Evolutionary conservation across 352 stramenopile genomes (phyloP), one percentile per base, ranked within the genome.

Genomic region (Pythium dissimile): DNA sequence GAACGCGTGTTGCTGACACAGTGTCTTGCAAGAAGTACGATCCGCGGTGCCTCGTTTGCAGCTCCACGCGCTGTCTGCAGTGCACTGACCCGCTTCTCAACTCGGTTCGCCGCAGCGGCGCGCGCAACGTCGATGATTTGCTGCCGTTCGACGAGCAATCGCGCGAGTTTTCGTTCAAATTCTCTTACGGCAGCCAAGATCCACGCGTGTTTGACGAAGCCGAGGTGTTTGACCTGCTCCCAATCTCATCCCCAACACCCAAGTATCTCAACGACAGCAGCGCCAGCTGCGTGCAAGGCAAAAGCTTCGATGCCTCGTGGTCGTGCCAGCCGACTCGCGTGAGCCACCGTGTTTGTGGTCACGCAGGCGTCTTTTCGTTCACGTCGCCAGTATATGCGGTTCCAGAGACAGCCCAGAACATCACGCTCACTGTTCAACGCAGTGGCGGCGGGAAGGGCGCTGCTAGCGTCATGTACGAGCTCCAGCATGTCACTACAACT

Each of bases 181-280:
- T 97, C 37, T 85, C 90, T 28, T 98, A 97, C 68, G 92, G 89
- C 12, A 97, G 86, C 30, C 84, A 96, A 55, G 73, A 93, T 42
- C 73, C 81, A 10, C 74, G 87, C 30, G 77, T 88, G 32, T 98
- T 98, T 74, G 94, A 97, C 66, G 92, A 98, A 54, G 90, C 88
- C 12, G 95, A 98, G 56, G 46, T 75, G 4, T 97, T 78, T 82
- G 69, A 76, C 55, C 38, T 86, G 69, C 39, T 73, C 5, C 62
- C 23, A 4, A n/a, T n/a, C n/a, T 23, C 15, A 11, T 51, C 45
- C 2, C 8, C 18, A 20, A 26, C 28, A n/a, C 52, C 54, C 18
- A 61, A 42, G 12, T 62, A 55, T 32, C 62, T 89, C 7, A 92
- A 92, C 55, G 73, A 92, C 15, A 71, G 45, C 3, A 88, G 66